Base-by-base conservation (phyloP, 2,329 filamentous ascomycete genomes). In the Hypoxylon sp. region DNA sequence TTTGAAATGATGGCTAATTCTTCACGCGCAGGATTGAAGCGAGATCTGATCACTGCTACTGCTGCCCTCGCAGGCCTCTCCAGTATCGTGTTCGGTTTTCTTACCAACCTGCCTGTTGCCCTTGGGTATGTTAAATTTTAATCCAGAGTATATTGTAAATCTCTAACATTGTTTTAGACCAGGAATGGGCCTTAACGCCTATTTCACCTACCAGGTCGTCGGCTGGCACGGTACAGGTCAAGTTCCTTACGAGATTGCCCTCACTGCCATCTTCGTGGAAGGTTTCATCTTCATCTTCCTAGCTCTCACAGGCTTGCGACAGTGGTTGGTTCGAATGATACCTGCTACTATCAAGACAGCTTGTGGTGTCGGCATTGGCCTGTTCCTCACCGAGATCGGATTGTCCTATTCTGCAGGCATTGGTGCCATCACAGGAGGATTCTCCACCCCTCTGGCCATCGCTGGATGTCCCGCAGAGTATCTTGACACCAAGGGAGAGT, bases 371-470 rank as follows among this genome's bases (percentile, higher is more conserved):
- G 89, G 89, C 1, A 91, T 91, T 42, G 89, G 89, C 2, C 80
- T 91, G 39, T 90, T 90, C 71, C 81, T 91, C 24, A 90, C 88
- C 0, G 84, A 89, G 69, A 89, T 89, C 67, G 89, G 89, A 1
- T 83, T 91, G 71, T 93, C 92, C 0, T 96, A 96, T 78, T 90
- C 89, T 22, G 90, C 92, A 50, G 94, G 94, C 62, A 94, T 97
- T 74, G 94, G 94, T 14, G 86, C 92, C 33, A 90, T 97, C 68
- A 94, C 92, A 0, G 93, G 93, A 29, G 88, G 88, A 11, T 79
- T 78, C 22, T 84, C 87, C 1, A 94, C 92, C 0, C 94, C 94
- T 0, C 84, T 96, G 31, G 87, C 93, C 37, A 84, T 97, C 48
- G 94, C 89, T 0, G 94, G 94, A 3, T 97, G 94, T 73, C 84